Evolutionary conservation across 2,329 filamentous ascomycete species (phyloP).

Genomic region (Cordyceps tenuipes): DNA sequence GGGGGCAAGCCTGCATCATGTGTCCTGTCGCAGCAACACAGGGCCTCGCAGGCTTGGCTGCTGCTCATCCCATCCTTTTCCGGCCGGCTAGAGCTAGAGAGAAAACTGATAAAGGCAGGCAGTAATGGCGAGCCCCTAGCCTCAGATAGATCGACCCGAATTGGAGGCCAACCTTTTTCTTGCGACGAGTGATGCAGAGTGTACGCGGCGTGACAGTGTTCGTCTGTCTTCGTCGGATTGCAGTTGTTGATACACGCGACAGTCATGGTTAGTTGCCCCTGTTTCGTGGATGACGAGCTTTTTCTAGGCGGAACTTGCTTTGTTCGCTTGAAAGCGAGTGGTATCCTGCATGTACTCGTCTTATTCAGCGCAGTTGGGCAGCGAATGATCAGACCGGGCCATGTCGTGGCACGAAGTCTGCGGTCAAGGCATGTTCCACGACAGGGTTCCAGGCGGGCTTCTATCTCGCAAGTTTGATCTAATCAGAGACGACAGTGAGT

Average conservation of each 20-base stretch:
- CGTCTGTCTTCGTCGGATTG: neutral
- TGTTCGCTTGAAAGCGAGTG: neutral
- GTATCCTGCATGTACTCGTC: neutral
- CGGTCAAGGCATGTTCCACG: neutral
- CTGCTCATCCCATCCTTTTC: neutral
- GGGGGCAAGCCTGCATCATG: neutral
- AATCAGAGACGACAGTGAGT: neutral
- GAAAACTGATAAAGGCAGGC: too few species aligned
- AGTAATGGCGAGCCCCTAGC: too few species aligned
- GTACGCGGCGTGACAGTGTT: neutral
- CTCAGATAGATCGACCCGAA: too few species aligned
- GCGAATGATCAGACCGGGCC: neutral
- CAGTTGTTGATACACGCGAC: neutral
- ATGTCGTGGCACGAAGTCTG: neutral
- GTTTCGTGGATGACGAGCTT: neutral
- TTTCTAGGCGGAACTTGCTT: neutral
- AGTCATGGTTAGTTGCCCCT: neutral
- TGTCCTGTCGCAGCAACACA: neutral
- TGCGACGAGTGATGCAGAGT: neutral
- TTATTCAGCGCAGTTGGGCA: neutral
- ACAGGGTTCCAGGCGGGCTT: neutral
- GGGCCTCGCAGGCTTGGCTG: neutral
- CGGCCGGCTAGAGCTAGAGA: too few species aligned
- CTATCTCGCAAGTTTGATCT: neutral
- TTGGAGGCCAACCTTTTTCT: neutral